Evolutionary conservation across 164 flowering plant genomes (phyloP).

Genomic region (Berberis thunbergii): DNA sequence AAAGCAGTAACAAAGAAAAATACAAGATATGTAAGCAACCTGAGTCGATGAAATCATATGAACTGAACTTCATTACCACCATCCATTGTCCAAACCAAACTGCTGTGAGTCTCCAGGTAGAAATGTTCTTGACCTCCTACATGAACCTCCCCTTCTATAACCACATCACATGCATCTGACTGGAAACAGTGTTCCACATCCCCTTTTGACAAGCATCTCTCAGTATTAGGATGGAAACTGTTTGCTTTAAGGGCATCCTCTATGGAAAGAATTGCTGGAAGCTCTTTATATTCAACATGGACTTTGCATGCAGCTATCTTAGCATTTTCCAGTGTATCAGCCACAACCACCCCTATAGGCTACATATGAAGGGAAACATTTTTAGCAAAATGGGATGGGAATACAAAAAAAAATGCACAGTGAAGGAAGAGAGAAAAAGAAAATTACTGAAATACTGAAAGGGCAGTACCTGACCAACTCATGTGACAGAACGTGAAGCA

Average conservation of each 20-base stretch:
- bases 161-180: conserved; percentile 56
- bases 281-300: conserved; percentile 67
- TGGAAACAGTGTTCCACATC: conserved; percentile 74
- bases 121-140: conserved; percentile 97
- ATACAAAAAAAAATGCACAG: not conserved
- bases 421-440: not conserved
- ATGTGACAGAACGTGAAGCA: conserved; percentile 76
- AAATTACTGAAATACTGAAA: not conserved
- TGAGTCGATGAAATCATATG: conserved; percentile 95
- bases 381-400: not conserved
- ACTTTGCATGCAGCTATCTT: conserved; percentile 71
- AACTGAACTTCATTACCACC: conserved; percentile 68
- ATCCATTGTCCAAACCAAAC: conserved; percentile 75
- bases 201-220: conserved; percentile 54
- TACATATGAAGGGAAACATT: conserved; percentile 19
- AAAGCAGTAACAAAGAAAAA: no score
- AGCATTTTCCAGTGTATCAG: conserved; percentile 93
- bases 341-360: conserved; percentile 88
- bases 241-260: conserved; percentile 56
- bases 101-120: conserved; percentile 80
- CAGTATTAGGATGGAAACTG: conserved; percentile 72
- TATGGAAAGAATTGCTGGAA: conserved; percentile 73
- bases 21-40: conserved; percentile 29
- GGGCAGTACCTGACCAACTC: conserved; percentile 81
- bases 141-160: conserved; percentile 81